Conservation (phyloP, 345 rosid species). For the Linum usitatissimum region DNA sequence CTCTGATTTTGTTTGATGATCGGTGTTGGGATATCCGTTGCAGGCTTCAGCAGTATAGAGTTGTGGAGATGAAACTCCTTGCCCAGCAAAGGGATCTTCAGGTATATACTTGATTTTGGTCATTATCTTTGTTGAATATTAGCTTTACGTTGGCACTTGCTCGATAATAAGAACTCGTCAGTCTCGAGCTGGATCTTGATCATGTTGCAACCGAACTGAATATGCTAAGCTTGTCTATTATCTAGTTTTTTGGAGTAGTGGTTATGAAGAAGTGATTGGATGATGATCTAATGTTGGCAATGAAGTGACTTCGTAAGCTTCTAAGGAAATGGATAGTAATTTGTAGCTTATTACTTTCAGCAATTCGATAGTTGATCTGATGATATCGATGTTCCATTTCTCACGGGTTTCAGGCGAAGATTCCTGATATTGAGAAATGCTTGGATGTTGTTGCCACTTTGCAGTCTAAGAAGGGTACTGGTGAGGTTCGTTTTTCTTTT, state of each 20-base stretch:
- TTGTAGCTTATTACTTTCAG: neutral
- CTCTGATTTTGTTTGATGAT: neutral
- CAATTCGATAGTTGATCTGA: neutral
- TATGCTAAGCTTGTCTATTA: no score
- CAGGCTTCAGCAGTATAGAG: conserved; percentile 79
- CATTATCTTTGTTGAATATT: neutral
- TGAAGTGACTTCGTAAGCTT: neutral
- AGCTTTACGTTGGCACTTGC: neutral
- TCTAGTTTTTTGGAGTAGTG: no score
- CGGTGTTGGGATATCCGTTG: neutral
- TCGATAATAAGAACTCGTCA: no score
- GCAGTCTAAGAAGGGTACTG: conserved; percentile 66
- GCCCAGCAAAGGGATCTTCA: conserved; percentile 67
- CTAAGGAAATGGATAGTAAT: neutral
- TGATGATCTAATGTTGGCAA: neutral
- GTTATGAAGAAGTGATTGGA: no score
- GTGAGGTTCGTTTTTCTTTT: conserved; percentile 59
- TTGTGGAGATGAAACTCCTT: conserved; percentile 83
- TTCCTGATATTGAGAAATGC: conserved; percentile 89
- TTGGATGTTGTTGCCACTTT: conserved; percentile 74
- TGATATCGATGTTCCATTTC: neutral
- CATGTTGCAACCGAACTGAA: no score
- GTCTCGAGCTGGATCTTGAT: no score
- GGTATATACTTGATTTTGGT: conserved; percentile 7
- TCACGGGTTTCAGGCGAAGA: conserved; percentile 52